A percentile compares a stretch with the other conserved stretches of the same genome.
Evolutionary conservation across 2,329 filamentous ascomycete genomes (phyloP).

Genomic region (Kalaharituber pfeilii): DNA sequence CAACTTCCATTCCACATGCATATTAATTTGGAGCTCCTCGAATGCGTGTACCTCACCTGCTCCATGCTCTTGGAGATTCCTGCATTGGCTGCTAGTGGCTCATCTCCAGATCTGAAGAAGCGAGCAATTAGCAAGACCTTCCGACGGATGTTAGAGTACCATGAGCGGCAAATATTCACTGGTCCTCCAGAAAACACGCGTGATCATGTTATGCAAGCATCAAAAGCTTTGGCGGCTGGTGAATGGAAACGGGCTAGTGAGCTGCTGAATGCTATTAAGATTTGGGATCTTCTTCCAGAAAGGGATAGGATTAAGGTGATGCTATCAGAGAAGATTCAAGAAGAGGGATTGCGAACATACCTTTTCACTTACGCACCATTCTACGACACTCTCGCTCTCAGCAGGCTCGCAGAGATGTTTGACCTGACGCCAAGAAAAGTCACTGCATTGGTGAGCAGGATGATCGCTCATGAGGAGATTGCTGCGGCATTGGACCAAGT

Average conservation of each 20-base stretch:
- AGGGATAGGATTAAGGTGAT: slow-evolving; percentile 87
- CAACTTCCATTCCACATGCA: slow-evolving; percentile 99
- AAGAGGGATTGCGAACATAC: slow-evolving; percentile 93
- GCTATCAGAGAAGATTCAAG: slow-evolving; percentile 95
- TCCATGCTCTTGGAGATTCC: slow-evolving; percentile 99
- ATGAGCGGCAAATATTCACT: slow-evolving; percentile 97
- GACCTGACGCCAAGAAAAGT: slow-evolving; percentile 85
- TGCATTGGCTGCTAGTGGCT: slow-evolving; percentile 87
- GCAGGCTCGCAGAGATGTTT: slow-evolving; percentile 82
- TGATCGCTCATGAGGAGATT: slow-evolving; percentile 98
- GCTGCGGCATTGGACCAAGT: slow-evolving; percentile 94
- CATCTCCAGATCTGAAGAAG: slow-evolving; percentile 92
- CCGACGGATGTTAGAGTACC: slow-evolving; percentile 97
- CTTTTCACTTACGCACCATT: slow-evolving; percentile 98
- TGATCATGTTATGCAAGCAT: slow-evolving; percentile 98
- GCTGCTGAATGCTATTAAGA: slow-evolving; percentile 96
- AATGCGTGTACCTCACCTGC: slow-evolving; percentile 96
- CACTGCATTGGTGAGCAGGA: slow-evolving; percentile 88
- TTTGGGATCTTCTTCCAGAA: slow-evolving; percentile 95
- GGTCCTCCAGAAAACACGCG: slow-evolving; percentile 96
- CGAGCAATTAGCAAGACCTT: slow-evolving; percentile 98
- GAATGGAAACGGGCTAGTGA: slow-evolving; percentile 96
- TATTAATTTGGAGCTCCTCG: slow-evolving; percentile 95
- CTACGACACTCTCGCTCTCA: slow-evolving; percentile 87
- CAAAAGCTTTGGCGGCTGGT: slow-evolving; percentile 85